phyloP scores from a whole-genome alignment of 176 grass and related monocot genomes.

The Canna indica region DNA sequence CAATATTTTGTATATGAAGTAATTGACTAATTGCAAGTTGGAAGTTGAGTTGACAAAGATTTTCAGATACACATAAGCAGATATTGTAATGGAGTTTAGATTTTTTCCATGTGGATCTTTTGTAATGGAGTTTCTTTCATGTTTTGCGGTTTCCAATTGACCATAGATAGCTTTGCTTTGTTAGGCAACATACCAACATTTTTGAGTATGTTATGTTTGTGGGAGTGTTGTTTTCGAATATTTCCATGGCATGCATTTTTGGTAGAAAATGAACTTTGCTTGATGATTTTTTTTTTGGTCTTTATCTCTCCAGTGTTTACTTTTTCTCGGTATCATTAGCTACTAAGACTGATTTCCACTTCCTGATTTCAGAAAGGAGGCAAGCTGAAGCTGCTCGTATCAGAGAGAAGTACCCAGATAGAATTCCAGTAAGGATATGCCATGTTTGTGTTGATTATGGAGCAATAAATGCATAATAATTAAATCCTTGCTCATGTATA shows the following conservation, averaged over 20 bases:
- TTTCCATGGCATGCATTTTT: not conserved
- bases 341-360: not conserved
- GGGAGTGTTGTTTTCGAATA: not conserved
- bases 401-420: conserved; percentile 71
- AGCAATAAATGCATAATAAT: not conserved
- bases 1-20: too few species aligned
- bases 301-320: not conserved
- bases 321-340: not conserved
- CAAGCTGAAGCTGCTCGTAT: conserved; percentile 68
- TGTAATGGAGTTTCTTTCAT: not conserved
- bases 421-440: conserved; percentile 50
- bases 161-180: too few species aligned
- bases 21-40: too few species aligned
- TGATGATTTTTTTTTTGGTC: not conserved
- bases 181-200: too few species aligned
- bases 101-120: not conserved
- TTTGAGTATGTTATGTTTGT: not conserved
- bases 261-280: not conserved
- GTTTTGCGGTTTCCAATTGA: not conserved
- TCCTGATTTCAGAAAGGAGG: conserved; percentile 50
- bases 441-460: not conserved
- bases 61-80: too few species aligned
- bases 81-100: not conserved
- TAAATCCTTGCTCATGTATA: not conserved
- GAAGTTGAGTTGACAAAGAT: too few species aligned